phyloP scores from a whole-genome alignment of 2,329 filamentous ascomycete species.

The Alternaria brassicae region DNA sequence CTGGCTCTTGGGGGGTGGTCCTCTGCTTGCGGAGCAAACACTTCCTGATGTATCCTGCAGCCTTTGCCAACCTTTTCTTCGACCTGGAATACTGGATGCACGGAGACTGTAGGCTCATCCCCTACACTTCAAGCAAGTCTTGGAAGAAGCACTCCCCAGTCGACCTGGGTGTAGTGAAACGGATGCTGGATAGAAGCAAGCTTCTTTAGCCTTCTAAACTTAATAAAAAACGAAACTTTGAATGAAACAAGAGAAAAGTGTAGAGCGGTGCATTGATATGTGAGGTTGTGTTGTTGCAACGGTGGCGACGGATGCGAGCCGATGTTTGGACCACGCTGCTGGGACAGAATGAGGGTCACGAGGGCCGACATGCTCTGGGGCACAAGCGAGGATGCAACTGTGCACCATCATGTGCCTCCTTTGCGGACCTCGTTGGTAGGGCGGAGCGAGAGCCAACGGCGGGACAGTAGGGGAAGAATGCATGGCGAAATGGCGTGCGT shows the following conservation, averaged over 20 bases:
- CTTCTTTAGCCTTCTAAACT: constrained; percentile 51
- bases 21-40: constrained; percentile 51
- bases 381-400: constrained; percentile 14
- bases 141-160: constrained; percentile 46
- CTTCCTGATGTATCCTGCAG: constrained; percentile 43
- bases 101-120: constrained; percentile 60
- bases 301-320: neutral
- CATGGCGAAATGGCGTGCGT: neutral
- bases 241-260: constrained; percentile 1
- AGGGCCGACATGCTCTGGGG: constrained; percentile 4
- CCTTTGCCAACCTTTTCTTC: constrained; percentile 37
- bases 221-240: constrained; percentile 47
- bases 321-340: constrained; percentile 5
- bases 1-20: constrained; percentile 39
- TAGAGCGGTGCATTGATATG: neutral
- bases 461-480: constrained; percentile 4
- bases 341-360: constrained; percentile 5
- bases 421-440: constrained; percentile 8
- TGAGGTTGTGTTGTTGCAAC: neutral
- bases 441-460: constrained; percentile 13
- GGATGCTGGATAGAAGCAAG: constrained; percentile 59
- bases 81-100: constrained; percentile 19
- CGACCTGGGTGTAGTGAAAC: constrained; percentile 53
- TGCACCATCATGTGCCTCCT: constrained; percentile 13
- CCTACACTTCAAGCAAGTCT: constrained; percentile 60